Evolutionary conservation across 306 rosid species (phyloP), one percentile per base, ranked within the genome.

Genomic region (Cucurbita ficifolia): DNA sequence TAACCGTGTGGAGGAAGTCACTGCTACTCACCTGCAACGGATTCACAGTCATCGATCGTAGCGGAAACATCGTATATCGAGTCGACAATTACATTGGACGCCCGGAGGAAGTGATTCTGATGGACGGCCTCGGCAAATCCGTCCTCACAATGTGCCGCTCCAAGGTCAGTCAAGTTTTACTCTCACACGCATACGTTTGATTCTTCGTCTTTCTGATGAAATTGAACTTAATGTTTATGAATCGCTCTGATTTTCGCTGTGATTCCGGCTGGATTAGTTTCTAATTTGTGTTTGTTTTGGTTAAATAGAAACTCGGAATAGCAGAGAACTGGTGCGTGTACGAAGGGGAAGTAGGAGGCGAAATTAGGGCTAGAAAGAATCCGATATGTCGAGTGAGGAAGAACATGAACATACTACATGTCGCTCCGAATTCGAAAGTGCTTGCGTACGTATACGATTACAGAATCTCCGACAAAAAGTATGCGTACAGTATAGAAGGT

Each of bases 1-100:
- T 89, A 18, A 94, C 96, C 22, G 92, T 94, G 19, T 89, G 96
- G 96, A 85, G 87, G 78, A 92, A 89, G 81, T 92, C 97, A 2
- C 87, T 92, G 39, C 8, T 92, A 2, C 72, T 88, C 0, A 88
- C 62, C 63, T 94, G 99, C 33, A 86, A 85, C 62, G 99, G 99
- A 0, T 94, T 91, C 83, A 89, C 97, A 0, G 97, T 94, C 52
- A 84, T 94, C 16, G 91, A 85, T 83, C 84, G 97, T 1, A 33
- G 33, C 19, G 99, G 99, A 53, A 84, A 89, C 54, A 82, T 94
- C 33, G 85, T 84, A 29, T 91, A 89, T 72, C 81, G 99, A 13
- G 99, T 94, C 42, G 97, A 94, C 43, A 91, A 87, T 76, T 94
- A 94, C 54, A 73, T 68, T 24, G 51, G 72, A 17, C 91, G 79